Percentiles rank a stretch among this genome's conserved stretches.
Conservation (phyloP, 2,329 filamentous ascomycete species). For the Stromatinia cepivora region DNA sequence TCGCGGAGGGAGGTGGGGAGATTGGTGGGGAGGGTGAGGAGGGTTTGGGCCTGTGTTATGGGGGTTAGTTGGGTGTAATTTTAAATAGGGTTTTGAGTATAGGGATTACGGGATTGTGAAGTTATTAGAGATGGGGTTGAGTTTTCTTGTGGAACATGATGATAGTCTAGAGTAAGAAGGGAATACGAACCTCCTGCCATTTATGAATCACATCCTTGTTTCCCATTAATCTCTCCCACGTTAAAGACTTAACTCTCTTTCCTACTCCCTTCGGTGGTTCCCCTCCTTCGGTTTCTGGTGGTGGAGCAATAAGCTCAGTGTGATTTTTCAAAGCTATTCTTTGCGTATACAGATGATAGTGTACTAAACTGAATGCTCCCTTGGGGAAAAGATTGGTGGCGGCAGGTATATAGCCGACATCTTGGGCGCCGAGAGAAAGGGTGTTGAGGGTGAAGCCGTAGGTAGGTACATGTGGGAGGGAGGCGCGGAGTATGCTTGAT, state of each 20-base stretch:
- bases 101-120: constrained; percentile 3
- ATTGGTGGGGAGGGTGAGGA: constrained; percentile 84
- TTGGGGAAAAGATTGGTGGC: constrained; percentile 79
- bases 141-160: not conserved
- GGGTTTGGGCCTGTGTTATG: constrained; percentile 63
- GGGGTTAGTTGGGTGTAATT: not conserved
- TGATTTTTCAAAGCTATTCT: constrained; percentile 55
- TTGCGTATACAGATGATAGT: constrained; percentile 71
- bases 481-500: constrained; percentile 75
- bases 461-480: constrained; percentile 73
- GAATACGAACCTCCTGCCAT: constrained; percentile 76
- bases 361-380: constrained; percentile 78
- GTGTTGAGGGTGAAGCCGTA: constrained; percentile 79
- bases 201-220: constrained; percentile 72
- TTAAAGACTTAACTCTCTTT: constrained; percentile 66
- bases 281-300: constrained; percentile 42
- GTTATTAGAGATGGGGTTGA: no score
- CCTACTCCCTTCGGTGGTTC: constrained; percentile 50
- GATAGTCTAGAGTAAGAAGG: not conserved
- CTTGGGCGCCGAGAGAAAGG: constrained; percentile 74
- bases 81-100: not conserved
- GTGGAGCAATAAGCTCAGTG: constrained; percentile 37
- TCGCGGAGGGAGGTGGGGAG: constrained; percentile 75
- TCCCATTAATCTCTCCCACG: constrained; percentile 73
- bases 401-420: constrained; percentile 83